Evolutionary conservation across 2,329 filamentous ascomycete genomes (phyloP), one percentile per base, ranked within the genome.

Genomic region (Fusarium redolens): DNA sequence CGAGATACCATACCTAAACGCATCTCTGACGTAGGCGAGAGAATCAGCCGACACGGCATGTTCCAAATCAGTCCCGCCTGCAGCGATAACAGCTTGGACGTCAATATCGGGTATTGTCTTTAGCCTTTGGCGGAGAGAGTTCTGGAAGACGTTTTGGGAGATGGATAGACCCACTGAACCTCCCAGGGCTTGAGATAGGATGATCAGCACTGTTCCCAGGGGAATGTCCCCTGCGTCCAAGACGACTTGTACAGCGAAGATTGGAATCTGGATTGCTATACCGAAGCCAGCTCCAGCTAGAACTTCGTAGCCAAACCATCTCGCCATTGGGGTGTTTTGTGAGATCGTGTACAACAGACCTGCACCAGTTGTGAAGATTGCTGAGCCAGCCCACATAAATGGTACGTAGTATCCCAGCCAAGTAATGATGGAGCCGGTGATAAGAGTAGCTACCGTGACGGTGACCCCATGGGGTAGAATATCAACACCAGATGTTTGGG

Each of bases 221-320:
- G 85, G 82, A 31, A 86, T 82, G 48, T 86, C 85, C 2, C 78
- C 79, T 8, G 77, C 62, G 10, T 68, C 73, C 20, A 86, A 72
- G 0, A 85, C 84, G 1, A 84, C 82, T 64, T 86, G 85, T 0
- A 82, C 81, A 3, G 83, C 84, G 15, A 86, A 80, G 6, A 84
- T 72, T 4, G 83, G 80, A 38, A 84, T 80, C 56, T 86, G 85
- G 35, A 86, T 78, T 7, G 80, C 79, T 5, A 83, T 71, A 22
- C 85, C 85, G 7, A 83, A 76, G 1, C 84, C 85, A 2, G 83
- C 66, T 5, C 85, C 85, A 10, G 81, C 79, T 25, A 87, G 65
- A 4, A 82, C 78, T 73, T 86, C 83, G 60, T 82, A 86, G 7
- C 83, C 84, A 40, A 86, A 83, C 84, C 85, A 87, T 41, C 79